A percentile compares a stretch with the other conserved stretches of the same genome.
Conservation (phyloP, 768 basidiomycete genomes). For the Symmetrospora coprosmae region DNA sequence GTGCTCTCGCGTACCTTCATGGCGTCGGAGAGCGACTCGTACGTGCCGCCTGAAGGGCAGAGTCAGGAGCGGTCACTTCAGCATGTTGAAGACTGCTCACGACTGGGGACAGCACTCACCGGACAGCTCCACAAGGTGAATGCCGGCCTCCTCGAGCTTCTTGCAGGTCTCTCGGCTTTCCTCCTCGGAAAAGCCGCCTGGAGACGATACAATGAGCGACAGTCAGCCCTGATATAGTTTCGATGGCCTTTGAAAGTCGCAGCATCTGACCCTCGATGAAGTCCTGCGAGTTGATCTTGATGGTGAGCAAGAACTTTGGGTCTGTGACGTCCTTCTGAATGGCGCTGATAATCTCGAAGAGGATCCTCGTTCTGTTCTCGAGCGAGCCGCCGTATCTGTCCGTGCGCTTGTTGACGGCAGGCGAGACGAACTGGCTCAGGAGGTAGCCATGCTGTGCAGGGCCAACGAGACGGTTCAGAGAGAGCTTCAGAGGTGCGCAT, state of each 20-base stretch:
- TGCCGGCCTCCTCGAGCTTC: conserved; percentile 36
- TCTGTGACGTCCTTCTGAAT: conserved; percentile 24
- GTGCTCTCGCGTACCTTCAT: conserved; percentile 36
- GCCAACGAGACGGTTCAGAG: too few relatives aligned
- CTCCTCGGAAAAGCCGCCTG: conserved; percentile 36
- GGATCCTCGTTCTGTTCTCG: conserved; percentile 37
- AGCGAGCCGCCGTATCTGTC: conserved; percentile 38
- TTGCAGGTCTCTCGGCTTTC: conserved; percentile 36
- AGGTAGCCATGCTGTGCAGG: conserved; percentile 33
- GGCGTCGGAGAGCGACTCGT: conserved; percentile 26
- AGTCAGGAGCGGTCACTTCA: too few relatives aligned
- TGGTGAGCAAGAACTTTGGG: conserved; percentile 28
- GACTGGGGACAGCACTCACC: conserved; percentile 35
- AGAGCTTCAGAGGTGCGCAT: too few relatives aligned
- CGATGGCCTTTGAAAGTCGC: too few relatives aligned
- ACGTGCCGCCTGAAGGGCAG: conserved; percentile 27
- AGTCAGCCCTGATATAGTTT: too few relatives aligned
- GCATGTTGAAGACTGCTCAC: too few relatives aligned
- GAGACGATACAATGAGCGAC: too few relatives aligned
- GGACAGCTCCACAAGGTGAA: conserved; percentile 42
- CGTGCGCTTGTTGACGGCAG: conserved; percentile 37
- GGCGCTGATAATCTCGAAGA: conserved; percentile 36
- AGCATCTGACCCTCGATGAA: too few relatives aligned
- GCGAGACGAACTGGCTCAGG: conserved; percentile 36
- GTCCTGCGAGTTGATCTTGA: conserved; percentile 31